Conservation (phyloP, 768 basidiomycete species). For the Lactarius sanguifluus region DNA sequence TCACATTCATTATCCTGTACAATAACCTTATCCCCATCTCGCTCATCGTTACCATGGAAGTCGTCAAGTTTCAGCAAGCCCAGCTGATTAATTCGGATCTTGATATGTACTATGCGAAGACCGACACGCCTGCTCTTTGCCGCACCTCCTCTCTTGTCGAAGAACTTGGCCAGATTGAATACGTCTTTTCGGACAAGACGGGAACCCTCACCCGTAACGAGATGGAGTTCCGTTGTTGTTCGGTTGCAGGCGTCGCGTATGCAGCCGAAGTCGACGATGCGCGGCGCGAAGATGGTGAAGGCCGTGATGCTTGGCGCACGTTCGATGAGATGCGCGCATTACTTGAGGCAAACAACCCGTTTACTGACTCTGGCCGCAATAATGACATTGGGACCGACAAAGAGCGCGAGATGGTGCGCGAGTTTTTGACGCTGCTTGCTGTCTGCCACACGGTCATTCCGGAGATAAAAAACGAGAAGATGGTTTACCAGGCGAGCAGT, state of each 20-base stretch:
- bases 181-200: constrained; percentile 93
- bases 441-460: constrained; percentile 99
- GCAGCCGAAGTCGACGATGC: constrained; percentile 90
- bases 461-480: constrained; percentile 85
- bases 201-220: constrained; percentile 96
- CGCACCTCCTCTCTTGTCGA: constrained; percentile 98
- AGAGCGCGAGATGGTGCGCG: constrained; percentile 40
- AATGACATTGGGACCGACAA: constrained; percentile 34
- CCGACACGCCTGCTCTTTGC: constrained; percentile 95
- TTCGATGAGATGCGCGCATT: constrained; percentile 70
- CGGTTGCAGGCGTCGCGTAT: constrained; percentile 85
- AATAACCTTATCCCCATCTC: constrained; percentile 99
- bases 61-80: constrained; percentile 98
- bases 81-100: constrained; percentile 96
- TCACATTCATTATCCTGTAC: constrained; percentile 98
- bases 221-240: constrained; percentile 95
- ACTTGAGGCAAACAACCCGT: constrained; percentile 56
- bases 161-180: constrained; percentile 97
- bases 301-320: constrained; percentile 66
- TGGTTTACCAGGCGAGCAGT: constrained; percentile 92
- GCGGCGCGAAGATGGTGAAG: constrained; percentile 58
- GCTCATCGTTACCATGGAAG: constrained; percentile 98
- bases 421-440: constrained; percentile 54
- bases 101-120: constrained; percentile 96
- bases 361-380: constrained; percentile 44